phyloP scores from a whole-genome alignment of 2,329 filamentous ascomycete genomes.

The Ciborinia camelliae region DNA sequence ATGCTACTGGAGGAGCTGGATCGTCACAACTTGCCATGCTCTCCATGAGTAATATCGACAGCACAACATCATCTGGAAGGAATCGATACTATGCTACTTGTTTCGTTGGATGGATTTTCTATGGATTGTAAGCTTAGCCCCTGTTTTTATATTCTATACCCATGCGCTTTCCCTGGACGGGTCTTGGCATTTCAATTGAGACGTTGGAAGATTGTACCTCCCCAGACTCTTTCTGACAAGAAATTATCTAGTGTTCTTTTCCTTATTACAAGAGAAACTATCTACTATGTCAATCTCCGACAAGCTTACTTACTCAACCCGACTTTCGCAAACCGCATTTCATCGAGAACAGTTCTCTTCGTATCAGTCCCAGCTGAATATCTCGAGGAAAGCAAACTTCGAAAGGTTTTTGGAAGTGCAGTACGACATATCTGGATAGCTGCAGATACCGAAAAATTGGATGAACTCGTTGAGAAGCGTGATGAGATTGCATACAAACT shows the following conservation, averaged over 20 bases:
- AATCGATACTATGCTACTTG: slow-evolving; percentile 76
- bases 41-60: slow-evolving; percentile 70
- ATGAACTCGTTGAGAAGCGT: slow-evolving; percentile 76
- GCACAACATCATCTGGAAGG: slow-evolving; percentile 49
- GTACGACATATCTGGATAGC: slow-evolving; percentile 84
- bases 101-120: slow-evolving; percentile 72
- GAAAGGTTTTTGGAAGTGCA: slow-evolving; percentile 75
- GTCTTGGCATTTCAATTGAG: neutral
- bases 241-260: slow-evolving; percentile 61
- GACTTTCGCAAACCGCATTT: slow-evolving; percentile 78
- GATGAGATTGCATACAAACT: slow-evolving; percentile 77
- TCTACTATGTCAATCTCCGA: slow-evolving; percentile 89
- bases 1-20: slow-evolving; percentile 71
- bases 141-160: neutral
- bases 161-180: no score
- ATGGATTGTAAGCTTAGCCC: slow-evolving; percentile 54
- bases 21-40: slow-evolving; percentile 70
- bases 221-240: neutral
- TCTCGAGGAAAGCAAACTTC: slow-evolving; percentile 70
- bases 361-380: slow-evolving; percentile 78
- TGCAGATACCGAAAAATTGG: slow-evolving; percentile 71
- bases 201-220: no score
- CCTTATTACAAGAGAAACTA: slow-evolving; percentile 79
- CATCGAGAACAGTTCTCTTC: slow-evolving; percentile 86
- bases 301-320: slow-evolving; percentile 90